Percentiles rank a stretch among this genome's conserved stretches.
phyloP scores from a whole-genome alignment of 129 eudicot species.

The Heracleum sosnowskyi region DNA sequence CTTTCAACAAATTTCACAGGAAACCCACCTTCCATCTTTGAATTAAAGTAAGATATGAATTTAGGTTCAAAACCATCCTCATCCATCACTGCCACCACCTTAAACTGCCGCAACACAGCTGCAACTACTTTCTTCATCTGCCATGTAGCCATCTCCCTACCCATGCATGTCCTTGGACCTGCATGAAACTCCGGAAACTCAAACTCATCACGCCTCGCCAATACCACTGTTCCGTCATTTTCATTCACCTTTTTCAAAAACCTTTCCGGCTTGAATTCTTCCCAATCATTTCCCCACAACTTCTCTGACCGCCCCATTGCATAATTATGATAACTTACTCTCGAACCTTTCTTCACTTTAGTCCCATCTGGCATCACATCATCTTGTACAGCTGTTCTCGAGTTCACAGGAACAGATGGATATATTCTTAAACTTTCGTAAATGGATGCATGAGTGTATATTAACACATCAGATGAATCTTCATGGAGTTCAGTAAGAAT shows the following conservation, averaged over 20 bases:
- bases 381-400: conserved; percentile 21
- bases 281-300: conserved; percentile 56
- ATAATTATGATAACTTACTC: conserved; percentile 36
- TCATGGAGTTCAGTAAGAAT: neutral
- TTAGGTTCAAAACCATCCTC: conserved; percentile 27
- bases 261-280: conserved; percentile 48
- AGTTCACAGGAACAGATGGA: conserved; percentile 50
- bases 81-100: conserved; percentile 36
- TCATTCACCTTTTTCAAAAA: conserved; percentile 44
- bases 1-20: conserved; percentile 38
- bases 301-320: conserved; percentile 61
- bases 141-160: conserved; percentile 55
- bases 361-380: conserved; percentile 52
- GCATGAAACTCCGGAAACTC: conserved; percentile 61
- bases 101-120: conserved; percentile 33
- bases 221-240: conserved; percentile 19
- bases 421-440: conserved; percentile 58
- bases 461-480: conserved; percentile 9
- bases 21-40: conserved; percentile 46
- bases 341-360: conserved; percentile 33
- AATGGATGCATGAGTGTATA: conserved; percentile 49
- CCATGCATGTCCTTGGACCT: conserved; percentile 63
- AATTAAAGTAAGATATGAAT: conserved; percentile 20
- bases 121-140: conserved; percentile 62
- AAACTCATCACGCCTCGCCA: conserved; percentile 18